Base-by-base conservation (phyloP, 2,329 filamentous ascomycete species). In the Alternaria arborescens region DNA sequence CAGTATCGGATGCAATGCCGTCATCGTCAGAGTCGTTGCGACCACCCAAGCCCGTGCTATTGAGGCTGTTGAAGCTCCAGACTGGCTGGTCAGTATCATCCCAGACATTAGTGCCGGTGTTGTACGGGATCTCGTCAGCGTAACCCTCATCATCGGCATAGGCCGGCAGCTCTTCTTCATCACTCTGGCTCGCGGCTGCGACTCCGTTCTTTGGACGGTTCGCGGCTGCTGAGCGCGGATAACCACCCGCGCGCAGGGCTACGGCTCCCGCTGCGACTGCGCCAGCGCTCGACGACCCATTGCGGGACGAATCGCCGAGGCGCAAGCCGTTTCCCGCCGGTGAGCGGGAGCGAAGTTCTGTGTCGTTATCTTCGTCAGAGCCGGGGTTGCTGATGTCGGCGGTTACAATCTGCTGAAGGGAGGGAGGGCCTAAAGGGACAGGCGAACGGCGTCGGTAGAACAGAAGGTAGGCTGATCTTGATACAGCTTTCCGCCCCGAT, bases 401-500 rank as follows among this genome's bases (percentile, higher is more conserved):
- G 56, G 85, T 83, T 55, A 92, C 83, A 51, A 97, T 88, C 66
- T 89, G 83, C 68, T 89, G 86, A 61, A 97, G 89, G 52, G 86
- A 86, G 44, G 89, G 85, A 26, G 94, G 94, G 58, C 95, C 95
- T 67, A 99, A 87, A 64, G 93, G 91, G 63, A 80, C 80, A 8
- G 86, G 84, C 5, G 93, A 92, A 65, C 93, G 90, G 58, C 95
- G 91, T 41, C 95, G 92, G 81, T 99, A 99, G 83, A 99, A 99
- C 34, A 99, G 85, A 11, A 99, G 86, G 79, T 99, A 99, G 0
- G 95, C 95, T 20, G 91, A 89, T 16, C 87, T 81, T 5, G 92
- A 91, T 5, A 97, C 87, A 8, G 93, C 87, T 28, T 82, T 83
- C 34, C 85, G 79, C 0, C 88, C 83, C 61, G 91, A 86, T 28